Evolutionary conservation across 768 basidiomycete genomes (phyloP).

Genomic region (Suillus lakei): DNA sequence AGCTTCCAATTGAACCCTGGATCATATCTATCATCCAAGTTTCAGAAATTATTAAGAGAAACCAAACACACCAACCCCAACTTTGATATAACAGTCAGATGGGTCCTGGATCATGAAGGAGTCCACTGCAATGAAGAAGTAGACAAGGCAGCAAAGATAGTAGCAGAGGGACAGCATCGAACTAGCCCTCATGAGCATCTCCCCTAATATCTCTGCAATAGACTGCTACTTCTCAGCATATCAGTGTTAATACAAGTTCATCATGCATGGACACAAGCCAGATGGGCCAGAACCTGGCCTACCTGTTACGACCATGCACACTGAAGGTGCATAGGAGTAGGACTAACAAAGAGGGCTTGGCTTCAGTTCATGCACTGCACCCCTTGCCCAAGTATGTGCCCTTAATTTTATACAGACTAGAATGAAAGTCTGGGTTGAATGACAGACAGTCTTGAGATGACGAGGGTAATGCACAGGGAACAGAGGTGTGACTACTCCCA

Average conservation of each 20-base stretch:
- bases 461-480: too few relatives aligned
- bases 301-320: too few relatives aligned
- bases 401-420: too few relatives aligned
- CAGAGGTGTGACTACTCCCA: too few relatives aligned
- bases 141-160: slow-evolving; percentile 2
- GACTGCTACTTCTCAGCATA: not conserved
- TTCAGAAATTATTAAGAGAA: not conserved
- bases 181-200: not conserved
- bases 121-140: slow-evolving; percentile 2
- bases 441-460: too few relatives aligned
- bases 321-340: too few relatives aligned
- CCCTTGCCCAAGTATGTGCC: too few relatives aligned
- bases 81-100: slow-evolving; percentile 4
- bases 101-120: slow-evolving; percentile 5
- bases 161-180: not conserved
- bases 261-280: not conserved
- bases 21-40: not conserved
- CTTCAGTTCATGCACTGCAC: too few relatives aligned
- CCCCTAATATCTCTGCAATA: not conserved
- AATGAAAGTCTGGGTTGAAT: too few relatives aligned
- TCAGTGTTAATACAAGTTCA: not conserved
- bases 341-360: too few relatives aligned
- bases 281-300: not conserved
- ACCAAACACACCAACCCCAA: not conserved
- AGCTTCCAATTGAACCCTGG: not conserved